Conservation (phyloP, 139 green algal genomes). For the Chlorella sp. region DNA sequence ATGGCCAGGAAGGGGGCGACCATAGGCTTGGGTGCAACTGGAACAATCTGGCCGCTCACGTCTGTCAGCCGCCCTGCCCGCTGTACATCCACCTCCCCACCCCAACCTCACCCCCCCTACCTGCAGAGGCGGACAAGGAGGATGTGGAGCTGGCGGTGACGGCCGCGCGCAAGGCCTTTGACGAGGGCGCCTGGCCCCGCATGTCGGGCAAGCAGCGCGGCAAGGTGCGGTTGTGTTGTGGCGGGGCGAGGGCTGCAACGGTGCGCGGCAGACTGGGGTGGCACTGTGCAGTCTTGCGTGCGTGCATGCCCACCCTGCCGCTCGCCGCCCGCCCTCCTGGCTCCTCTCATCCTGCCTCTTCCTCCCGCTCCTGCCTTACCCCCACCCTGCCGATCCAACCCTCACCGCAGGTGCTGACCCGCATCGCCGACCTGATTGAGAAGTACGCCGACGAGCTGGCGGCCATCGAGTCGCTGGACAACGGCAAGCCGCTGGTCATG, state of each 20-base stretch:
- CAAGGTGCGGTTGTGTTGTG: constrained; percentile 26
- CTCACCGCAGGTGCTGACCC: constrained; percentile 41
- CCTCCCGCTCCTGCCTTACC: not conserved
- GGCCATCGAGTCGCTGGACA: constrained; percentile 71
- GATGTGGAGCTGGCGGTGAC: constrained; percentile 4
- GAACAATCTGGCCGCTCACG: not conserved
- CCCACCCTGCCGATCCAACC: not conserved
- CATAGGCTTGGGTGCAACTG: not conserved
- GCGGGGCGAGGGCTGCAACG: too few relatives aligned
- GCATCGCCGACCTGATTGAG: constrained; percentile 72
- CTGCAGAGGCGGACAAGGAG: not conserved
- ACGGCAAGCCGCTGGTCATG: constrained; percentile 65
- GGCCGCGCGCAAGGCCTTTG: constrained; percentile 62
- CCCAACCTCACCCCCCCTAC: not conserved
- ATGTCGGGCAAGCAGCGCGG: constrained; percentile 62
- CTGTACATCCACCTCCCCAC: not conserved
- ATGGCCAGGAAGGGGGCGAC: not conserved
- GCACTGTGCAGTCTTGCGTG: too few relatives aligned
- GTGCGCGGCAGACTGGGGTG: too few relatives aligned
- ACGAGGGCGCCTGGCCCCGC: constrained; percentile 67
- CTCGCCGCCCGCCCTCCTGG: not conserved
- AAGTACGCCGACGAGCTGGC: constrained; percentile 58
- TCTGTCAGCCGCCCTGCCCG: not conserved
- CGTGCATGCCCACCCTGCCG: not conserved
- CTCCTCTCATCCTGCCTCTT: not conserved